Evolutionary conservation across 2,329 filamentous ascomycete genomes (phyloP).

Genomic region (Fusarium anthophilum): DNA sequence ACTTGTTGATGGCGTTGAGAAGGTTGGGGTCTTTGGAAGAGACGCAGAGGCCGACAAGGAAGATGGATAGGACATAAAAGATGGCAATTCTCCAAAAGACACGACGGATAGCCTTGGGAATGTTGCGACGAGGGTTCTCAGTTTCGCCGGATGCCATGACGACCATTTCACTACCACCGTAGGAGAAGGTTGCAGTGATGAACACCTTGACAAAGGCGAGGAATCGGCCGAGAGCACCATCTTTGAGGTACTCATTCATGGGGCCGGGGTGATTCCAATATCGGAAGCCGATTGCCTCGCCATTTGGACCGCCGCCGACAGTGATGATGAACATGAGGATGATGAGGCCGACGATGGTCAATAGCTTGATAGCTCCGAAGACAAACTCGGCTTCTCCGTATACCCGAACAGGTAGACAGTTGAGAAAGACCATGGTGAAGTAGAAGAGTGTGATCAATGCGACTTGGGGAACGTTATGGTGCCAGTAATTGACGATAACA

Average conservation of each 20-base stretch:
- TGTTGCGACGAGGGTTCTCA: conserved; percentile 1
- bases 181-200: conserved; percentile 68
- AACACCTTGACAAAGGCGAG: conserved; percentile 68
- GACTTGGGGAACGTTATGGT: conserved; percentile 43
- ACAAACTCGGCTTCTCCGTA: conserved; percentile 68
- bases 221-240: conserved; percentile 61
- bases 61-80: conserved; percentile 71
- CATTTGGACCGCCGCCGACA: conserved; percentile 63
- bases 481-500: conserved; percentile 70
- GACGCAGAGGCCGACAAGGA: conserved; percentile 69
- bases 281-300: conserved; percentile 54
- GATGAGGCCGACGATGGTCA: conserved; percentile 66
- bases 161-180: conserved; percentile 70
- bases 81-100: conserved; percentile 70
- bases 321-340: conserved; percentile 57
- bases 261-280: conserved; percentile 54
- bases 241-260: conserved; percentile 60
- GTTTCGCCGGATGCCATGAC: conserved; percentile 62
- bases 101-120: conserved; percentile 64
- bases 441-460: conserved; percentile 14
- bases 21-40: conserved; percentile 73
- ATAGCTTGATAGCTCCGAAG: conserved; percentile 68
- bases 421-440: conserved; percentile 21
- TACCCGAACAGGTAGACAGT: conserved; percentile 18
- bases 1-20: conserved; percentile 63